These are phyloP conservation scores for Terana coerulea DNA, from an alignment of 768 basidiomycete species.

Conservation along the genomic window DNA sequence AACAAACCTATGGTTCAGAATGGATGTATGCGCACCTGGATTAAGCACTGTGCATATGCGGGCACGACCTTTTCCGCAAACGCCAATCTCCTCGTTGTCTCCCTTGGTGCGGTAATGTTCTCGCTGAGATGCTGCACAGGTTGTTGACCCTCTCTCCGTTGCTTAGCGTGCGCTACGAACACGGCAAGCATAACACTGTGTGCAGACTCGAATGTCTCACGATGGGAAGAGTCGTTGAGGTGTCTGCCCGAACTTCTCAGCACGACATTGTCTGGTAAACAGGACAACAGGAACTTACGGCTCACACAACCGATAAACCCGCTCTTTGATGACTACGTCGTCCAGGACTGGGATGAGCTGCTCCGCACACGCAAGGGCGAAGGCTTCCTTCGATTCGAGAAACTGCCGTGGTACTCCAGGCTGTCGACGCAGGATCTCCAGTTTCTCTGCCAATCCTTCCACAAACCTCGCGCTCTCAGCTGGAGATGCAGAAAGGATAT, in stretches of 20 bases:
- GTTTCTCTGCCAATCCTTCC: background rate
- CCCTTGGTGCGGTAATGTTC: conserved; percentile 5
- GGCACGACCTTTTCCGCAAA: conserved; percentile 62
- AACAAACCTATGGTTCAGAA: too few species aligned
- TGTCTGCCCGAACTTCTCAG: conserved; percentile 39
- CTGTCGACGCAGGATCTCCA: background rate
- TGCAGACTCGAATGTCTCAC: conserved; percentile 82
- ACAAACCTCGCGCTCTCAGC: conserved; percentile 24
- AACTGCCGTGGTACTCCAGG: background rate
- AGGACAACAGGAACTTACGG: conserved; percentile 45
- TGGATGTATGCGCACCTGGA: conserved; percentile 65
- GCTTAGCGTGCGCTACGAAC: conserved; percentile 58
- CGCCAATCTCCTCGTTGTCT: conserved; percentile 15
- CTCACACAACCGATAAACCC: conserved; percentile 57
- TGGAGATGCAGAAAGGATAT: conserved; percentile 52
- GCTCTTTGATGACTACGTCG: conserved; percentile 46
- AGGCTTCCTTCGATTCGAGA: conserved; percentile 44
- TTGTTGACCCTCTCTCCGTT: conserved; percentile 13
- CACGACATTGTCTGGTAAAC: background rate
- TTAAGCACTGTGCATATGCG: conserved; percentile 67
- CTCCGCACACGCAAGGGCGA: conserved; percentile 70
- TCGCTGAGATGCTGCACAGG: background rate
- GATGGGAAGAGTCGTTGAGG: conserved; percentile 51
- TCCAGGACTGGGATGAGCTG: conserved; percentile 67
- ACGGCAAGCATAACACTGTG: conserved; percentile 81